phyloP scores from a whole-genome alignment of 805 yeast species.

The Yamadazyma paraphyllophila region DNA sequence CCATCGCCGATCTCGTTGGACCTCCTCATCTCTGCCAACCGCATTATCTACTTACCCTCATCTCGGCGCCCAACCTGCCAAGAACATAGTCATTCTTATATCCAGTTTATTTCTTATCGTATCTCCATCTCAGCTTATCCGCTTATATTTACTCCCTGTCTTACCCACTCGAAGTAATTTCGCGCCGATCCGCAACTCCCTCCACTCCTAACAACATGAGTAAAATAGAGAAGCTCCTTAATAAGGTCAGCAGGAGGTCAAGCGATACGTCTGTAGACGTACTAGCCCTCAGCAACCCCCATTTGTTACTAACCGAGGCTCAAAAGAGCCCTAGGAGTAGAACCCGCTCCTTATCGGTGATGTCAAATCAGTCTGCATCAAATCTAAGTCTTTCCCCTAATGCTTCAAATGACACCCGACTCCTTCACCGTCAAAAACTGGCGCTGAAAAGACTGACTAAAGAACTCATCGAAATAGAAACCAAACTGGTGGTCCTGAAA shows the following conservation, averaged over 20 bases:
- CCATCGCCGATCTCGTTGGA: too few species aligned
- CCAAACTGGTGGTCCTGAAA: conserved; percentile 33
- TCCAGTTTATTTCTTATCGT: not conserved
- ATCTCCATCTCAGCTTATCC: not conserved
- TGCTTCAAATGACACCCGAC: conserved; percentile 4
- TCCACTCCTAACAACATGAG: conserved; percentile 3
- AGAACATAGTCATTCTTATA: not conserved
- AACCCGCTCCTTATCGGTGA: conserved; percentile 12
- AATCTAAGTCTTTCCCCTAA: conserved; percentile 4
- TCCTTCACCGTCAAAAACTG: conserved; percentile 14
- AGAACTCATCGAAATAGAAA: conserved; percentile 39
- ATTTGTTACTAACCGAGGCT: not conserved
- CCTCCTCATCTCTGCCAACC: too few species aligned
- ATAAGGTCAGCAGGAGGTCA: conserved; percentile 18
- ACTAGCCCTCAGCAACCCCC: not conserved
- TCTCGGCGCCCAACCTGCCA: not conserved
- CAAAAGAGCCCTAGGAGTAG: conserved; percentile 8
- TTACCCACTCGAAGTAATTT: not conserved
- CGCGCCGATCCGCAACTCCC: not conserved
- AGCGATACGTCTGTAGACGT: conserved; percentile 15
- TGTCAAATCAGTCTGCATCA: conserved; percentile 7
- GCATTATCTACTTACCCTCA: too few species aligned
- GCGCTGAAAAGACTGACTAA: conserved; percentile 28
- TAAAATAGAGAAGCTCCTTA: conserved; percentile 13
- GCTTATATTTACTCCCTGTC: not conserved